Conservation (phyloP, 352 stramenopile genomes). For the Elongisporangium anandrum region DNA sequence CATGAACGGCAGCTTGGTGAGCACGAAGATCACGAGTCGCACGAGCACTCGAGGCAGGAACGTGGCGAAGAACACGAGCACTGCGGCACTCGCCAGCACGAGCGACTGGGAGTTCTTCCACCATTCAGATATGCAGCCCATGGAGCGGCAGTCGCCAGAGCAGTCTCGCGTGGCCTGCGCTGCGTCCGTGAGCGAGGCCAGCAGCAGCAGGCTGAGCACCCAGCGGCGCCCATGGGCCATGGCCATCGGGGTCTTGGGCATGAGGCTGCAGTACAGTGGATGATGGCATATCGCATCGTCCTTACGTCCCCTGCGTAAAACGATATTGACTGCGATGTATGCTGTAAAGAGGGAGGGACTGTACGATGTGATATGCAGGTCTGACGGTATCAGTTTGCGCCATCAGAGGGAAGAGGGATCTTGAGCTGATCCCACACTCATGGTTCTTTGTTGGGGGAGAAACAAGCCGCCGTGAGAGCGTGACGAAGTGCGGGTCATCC, state of each 20-base stretch:
- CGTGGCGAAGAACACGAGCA: constrained; percentile 84
- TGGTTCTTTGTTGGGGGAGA: not conserved
- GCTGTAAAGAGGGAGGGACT: not conserved
- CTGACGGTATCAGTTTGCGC: not conserved
- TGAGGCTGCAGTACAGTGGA: not conserved
- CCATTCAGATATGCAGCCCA: constrained; percentile 53
- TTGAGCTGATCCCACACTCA: not conserved
- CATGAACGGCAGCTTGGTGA: constrained; percentile 84
- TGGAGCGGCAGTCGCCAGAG: constrained; percentile 31
- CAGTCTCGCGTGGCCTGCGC: constrained; percentile 9
- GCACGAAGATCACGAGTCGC: constrained; percentile 79
- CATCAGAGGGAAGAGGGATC: not conserved
- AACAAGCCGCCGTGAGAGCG: not conserved
- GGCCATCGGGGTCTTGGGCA: not conserved
- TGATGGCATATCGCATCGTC: not conserved
- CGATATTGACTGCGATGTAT: not conserved
- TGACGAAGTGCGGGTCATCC: not conserved
- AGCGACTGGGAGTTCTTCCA: constrained; percentile 36
- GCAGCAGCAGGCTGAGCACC: not conserved
- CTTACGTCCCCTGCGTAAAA: not conserved
- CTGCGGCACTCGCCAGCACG: constrained; percentile 49
- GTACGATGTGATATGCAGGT: not conserved
- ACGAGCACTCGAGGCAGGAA: constrained; percentile 84
- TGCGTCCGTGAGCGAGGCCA: constrained; percentile 4
- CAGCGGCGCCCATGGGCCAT: not conserved